Evolutionary conservation across 2,329 filamentous ascomycete species (phyloP), one percentile per base, ranked within the genome.

Genomic region (Diaporthe capsici): DNA sequence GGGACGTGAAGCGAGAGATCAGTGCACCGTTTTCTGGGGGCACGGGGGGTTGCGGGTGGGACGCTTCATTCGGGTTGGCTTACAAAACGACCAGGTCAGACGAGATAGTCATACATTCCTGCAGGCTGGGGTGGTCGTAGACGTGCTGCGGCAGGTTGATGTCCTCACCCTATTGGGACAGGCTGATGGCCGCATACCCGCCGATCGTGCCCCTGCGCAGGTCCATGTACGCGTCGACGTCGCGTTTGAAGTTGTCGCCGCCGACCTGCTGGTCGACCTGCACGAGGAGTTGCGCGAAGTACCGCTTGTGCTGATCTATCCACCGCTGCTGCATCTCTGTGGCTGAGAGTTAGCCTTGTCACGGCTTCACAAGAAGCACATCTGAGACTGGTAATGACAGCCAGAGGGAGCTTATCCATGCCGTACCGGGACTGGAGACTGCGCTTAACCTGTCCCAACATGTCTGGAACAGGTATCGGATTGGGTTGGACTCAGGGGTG

Each of bases 301-400:
- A 34, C 34, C 53, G 53, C 28, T 34, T 57, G 53, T 57, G 53
- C 28, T 57, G 53, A 57, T 57, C 53, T 31, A 57, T 57, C 53
- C 53, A 57, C 53, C 53, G 53, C 53, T 57, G 53, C 28, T 57
- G 53, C 53, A 57, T 57, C 53, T 57, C 53, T 57, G 28, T 31
- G 53, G 28, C 15, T 3, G 28, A 9, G 4, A 20, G 28, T 57
- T 20, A 34, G 53, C 15, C 10, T 57, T 57, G 7, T 57, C 20
- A 5, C 28, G 2, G 47, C 47, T 51, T 51, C 22, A 51, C 8
- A 51, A n/a, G 22, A 51, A 51, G 22, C 8, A 51, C 22, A 51
- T n/a, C 47, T 7, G 47, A 51, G 47, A 22, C 47, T 51, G 5
- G 47, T n/a, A 7, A 10, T 3, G 47, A 25, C 8, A 12, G 22